Conservation (phyloP, 2,329 filamentous ascomycete genomes). For the Colletotrichum chlorophyti region DNA sequence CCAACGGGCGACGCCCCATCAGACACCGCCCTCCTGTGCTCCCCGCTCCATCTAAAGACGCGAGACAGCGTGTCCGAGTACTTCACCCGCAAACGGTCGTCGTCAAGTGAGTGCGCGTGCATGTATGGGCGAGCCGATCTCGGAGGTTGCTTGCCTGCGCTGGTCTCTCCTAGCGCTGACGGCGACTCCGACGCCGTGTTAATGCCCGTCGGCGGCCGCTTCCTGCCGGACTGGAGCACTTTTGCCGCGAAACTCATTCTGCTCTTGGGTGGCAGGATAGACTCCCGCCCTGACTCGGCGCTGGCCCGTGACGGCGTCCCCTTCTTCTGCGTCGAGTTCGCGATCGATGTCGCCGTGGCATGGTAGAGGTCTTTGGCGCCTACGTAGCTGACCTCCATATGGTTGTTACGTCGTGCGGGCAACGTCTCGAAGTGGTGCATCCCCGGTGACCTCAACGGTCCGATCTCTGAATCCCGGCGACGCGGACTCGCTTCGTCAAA, state of each 20-base stretch:
- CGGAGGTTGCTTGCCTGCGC: not conserved
- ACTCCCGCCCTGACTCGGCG: constrained; percentile 2
- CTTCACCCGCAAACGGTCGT: constrained; percentile 19
- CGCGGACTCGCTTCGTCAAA: constrained; percentile 21
- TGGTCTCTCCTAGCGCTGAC: not conserved
- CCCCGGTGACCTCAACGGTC: constrained; percentile 18
- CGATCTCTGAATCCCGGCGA: constrained; percentile 26
- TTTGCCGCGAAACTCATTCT: constrained; percentile 25
- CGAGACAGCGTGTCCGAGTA: constrained; percentile 26
- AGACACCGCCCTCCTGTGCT: constrained; percentile 17
- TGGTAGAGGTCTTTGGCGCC: constrained; percentile 35
- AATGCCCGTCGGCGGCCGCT: constrained; percentile 23
- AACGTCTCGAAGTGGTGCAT: constrained; percentile 31
- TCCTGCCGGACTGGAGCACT: constrained; percentile 24
- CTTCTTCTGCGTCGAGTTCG: constrained; percentile 17
- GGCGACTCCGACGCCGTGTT: not conserved
- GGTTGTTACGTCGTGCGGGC: constrained; percentile 26
- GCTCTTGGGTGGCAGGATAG: constrained; percentile 1
- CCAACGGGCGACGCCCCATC: constrained; percentile 2
- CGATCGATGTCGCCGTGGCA: constrained; percentile 32
- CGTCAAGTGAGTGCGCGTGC: constrained; percentile 20
- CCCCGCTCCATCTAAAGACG: constrained; percentile 26
- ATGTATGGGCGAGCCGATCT: not conserved
- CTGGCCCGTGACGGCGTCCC: not conserved
- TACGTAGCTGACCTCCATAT: constrained; percentile 27